Base-by-base conservation (phyloP, 768 basidiomycete genomes). In the Exidia glandulosa region DNA sequence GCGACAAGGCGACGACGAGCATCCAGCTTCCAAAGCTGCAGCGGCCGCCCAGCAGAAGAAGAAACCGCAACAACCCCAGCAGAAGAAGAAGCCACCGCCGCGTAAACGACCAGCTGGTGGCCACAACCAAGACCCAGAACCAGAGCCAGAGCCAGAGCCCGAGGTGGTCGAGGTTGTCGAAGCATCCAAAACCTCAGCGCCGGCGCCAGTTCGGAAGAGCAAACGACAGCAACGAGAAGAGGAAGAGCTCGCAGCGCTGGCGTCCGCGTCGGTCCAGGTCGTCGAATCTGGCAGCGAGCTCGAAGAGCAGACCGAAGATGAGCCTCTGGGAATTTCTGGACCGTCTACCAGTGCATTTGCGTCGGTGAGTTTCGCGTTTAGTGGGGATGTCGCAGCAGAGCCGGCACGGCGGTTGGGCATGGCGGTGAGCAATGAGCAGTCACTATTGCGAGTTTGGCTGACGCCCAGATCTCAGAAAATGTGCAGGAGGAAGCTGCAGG, bases 191-290 rank as follows among this genome's bases (percentile, higher is more conserved):
- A 12, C 45, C 7, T 25, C 45, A 12, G 48, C 48, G 48, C 29
- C 48, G 2, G 27, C 29, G 9, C 32, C 59, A n/a, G 45, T 58
- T 10, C 59, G 73, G 34, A 61, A 73, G n/a, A 94, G 83, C 72
- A 94, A 91, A 72, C 79, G 93, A 55, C 91, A 93, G 70, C 89
- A 94, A 67, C 76, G 92, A 52, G 90, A 92, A 66, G 78, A 84
- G 27, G 90, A 93, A 61, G 90, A 94, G 63, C 80, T 94, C 2
- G 77, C 82, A 34, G 79, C 81, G 1, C 77, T 76, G 2, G 61
- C 57, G 29, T 37, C 36, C 34, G 41, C 60, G 27, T 13, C 34
- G 12, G 31, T 29, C 23, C 23, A 45, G 9, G 37, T 16, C 16
- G 47, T 27, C 25, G 57, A 59, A 25, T 25, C 57, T 37, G 59